Base-by-base conservation (phyloP, 768 basidiomycete species). In the Filobasidium floriforme region DNA sequence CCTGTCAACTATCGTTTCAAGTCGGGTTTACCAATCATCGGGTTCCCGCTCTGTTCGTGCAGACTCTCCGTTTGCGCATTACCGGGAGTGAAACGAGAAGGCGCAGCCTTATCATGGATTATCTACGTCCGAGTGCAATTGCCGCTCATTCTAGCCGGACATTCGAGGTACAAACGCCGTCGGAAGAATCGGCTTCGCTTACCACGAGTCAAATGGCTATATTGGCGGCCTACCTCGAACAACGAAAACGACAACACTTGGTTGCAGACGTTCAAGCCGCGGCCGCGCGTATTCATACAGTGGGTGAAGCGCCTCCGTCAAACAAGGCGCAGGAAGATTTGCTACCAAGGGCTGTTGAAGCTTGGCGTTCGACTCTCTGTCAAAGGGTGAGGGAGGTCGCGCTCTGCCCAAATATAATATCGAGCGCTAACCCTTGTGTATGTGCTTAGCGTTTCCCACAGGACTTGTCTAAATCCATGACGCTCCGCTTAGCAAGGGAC, bases 21-120 rank as follows among this genome's bases (percentile, higher is more conserved):
- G 83, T 97, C 32, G 87, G 85, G 5, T 86, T 93, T n/a, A 89
- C 90, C 55, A 87, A 83, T 19, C 91, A 92, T 67, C 82, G 82
- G 32, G 89, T 93, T 67, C 89, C 92, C 0, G 85, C 92, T n/a
- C 84, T 87, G 65, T 97, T 99, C 81, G 84, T 80, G 63, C 87
- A 89, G 85, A 93, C 98, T 75, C 79, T 92, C 44, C 88, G 90
- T 4, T 82, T 96, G 62, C 84, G 87, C 15, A 89, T 97, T 79
- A 85, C 88, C 69, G 85, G 85, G 22, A 86, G 96, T 62, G 92
- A 93, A 15, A 9, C 54, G 12, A 24, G 26, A 28, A 15, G 54
- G 6, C 54, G 54, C 2, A 57, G 54, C 15, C 5, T 5, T 32
- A 24, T 57, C 54, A 57, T 57, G 54, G 54, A 57, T 32, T 57